Conservation (phyloP, 257 asterid genomes). For the Paraleonurus japonicus region DNA sequence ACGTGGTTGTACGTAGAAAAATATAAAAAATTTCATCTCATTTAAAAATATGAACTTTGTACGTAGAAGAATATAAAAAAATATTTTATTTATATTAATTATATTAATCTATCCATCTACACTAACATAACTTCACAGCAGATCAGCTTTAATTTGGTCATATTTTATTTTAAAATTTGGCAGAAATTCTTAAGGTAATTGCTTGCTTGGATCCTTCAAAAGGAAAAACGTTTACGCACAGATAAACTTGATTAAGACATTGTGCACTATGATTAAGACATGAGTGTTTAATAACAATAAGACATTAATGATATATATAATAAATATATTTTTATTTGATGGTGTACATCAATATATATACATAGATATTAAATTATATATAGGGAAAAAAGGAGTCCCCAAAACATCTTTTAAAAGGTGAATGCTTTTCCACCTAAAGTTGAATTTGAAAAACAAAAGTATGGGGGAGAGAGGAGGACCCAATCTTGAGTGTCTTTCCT, state of each 20-base stretch:
- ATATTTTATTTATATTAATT: too few relatives aligned
- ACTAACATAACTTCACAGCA: not conserved
- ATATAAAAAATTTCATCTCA: too few relatives aligned
- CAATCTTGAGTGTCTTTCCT: constrained; percentile 32
- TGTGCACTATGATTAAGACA: constrained; percentile 20
- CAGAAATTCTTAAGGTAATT: not conserved
- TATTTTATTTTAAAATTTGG: not conserved
- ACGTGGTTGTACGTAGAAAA: too few relatives aligned
- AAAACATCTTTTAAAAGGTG: constrained; percentile 43
- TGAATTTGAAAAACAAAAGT: constrained; percentile 32
- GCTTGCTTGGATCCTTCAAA: not conserved
- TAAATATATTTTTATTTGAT: constrained; percentile 8
- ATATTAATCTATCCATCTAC: too few relatives aligned
- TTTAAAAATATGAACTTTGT: too few relatives aligned
- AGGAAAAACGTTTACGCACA: constrained; percentile 8
- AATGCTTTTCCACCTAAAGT: constrained; percentile 47
- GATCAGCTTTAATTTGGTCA: not conserved
- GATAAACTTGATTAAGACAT: constrained; percentile 11
- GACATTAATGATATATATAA: not conserved
- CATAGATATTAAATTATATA: not conserved
- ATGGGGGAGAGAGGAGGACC: constrained; percentile 15
- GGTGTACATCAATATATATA: constrained; percentile 7
- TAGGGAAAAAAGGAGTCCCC: not conserved
- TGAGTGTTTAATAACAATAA: constrained; percentile 15
- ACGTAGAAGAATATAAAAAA: too few relatives aligned